Evolutionary conservation across 768 basidiomycete species (phyloP).

Genomic region (Lactarius sp.): DNA sequence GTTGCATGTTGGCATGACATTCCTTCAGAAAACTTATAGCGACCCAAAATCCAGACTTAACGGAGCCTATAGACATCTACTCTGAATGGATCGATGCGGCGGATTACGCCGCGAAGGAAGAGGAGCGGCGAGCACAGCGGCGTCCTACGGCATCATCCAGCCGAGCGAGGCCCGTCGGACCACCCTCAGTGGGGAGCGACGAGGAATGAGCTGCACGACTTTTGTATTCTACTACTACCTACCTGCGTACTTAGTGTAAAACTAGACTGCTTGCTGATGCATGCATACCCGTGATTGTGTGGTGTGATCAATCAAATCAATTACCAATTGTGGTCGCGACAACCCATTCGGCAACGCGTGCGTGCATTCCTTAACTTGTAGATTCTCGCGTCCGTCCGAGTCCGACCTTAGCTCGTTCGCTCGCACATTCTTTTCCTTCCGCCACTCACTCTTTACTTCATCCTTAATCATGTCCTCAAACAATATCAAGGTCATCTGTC

Average conservation of each 20-base stretch:
- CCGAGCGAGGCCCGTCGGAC: constrained; percentile 34
- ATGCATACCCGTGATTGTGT: neutral
- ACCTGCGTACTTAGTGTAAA: constrained; percentile 5
- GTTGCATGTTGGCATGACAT: neutral
- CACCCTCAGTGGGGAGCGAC: constrained; percentile 40
- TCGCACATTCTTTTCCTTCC: neutral
- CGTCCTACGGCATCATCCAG: constrained; percentile 55
- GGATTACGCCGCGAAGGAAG: constrained; percentile 71
- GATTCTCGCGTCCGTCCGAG: constrained; percentile 1
- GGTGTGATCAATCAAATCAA: constrained; percentile 8
- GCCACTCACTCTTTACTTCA: neutral
- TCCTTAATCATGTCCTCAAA: constrained; percentile 51
- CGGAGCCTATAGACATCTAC: constrained; percentile 85
- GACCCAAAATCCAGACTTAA: constrained; percentile 52
- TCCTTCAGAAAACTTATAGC: constrained; percentile 23
- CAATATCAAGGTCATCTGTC: constrained; percentile 99
- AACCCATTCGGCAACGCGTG: constrained; percentile 11
- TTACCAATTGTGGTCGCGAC: constrained; percentile 22
- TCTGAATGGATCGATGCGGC: constrained; percentile 91
- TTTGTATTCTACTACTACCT: constrained; percentile 1
- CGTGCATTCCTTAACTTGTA: neutral
- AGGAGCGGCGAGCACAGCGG: constrained; percentile 39
- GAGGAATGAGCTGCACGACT: constrained; percentile 39
- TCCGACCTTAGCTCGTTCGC: constrained; percentile 1
- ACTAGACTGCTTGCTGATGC: neutral